A percentile compares a stretch with the other conserved stretches of the same genome.
Evolutionary conservation across 1,284 basidiomycete species (phyloP).

Genomic region (Phlebopus sp.): DNA sequence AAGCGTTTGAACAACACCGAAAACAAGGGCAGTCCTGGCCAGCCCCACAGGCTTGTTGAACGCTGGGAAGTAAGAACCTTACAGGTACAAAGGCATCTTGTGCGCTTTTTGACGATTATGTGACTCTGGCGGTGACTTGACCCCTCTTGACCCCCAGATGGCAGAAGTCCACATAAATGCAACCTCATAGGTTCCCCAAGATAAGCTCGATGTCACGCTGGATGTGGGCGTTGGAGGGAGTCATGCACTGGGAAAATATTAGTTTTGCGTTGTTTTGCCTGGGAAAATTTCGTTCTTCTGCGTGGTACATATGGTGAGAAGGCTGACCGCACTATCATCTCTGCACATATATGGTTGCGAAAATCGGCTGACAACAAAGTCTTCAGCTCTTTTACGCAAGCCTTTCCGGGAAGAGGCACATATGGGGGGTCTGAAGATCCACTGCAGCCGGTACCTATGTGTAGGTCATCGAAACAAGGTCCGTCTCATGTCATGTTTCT

Average conservation of each 20-base stretch:
- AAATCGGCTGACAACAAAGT: constrained; percentile 12
- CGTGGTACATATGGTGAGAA: constrained; percentile 24
- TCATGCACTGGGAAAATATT: constrained; percentile 9
- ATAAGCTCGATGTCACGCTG: constrained; percentile 13
- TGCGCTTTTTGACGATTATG: not conserved
- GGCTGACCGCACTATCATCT: constrained; percentile 12
- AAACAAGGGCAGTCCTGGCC: not conserved
- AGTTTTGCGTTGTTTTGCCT: constrained; percentile 13
- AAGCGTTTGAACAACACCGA: not conserved
- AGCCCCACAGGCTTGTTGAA: not conserved
- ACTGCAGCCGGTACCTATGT: constrained; percentile 26
- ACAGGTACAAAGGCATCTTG: too few relatives aligned
- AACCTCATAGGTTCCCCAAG: constrained; percentile 6
- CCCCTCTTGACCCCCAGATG: too few relatives aligned
- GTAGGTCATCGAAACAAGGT: constrained; percentile 26
- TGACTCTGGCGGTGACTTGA: not conserved
- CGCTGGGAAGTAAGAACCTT: not conserved
- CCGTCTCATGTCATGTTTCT: constrained; percentile 33
- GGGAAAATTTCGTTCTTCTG: constrained; percentile 2
- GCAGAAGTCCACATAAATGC: too few relatives aligned
- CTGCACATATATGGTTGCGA: constrained; percentile 7
- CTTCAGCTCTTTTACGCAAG: constrained; percentile 11
- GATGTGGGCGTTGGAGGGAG: not conserved
- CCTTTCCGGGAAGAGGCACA: constrained; percentile 11
- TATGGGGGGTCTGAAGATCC: constrained; percentile 13